A percentile compares a stretch with the other conserved stretches of the same genome.
phyloP scores from a whole-genome alignment of 345 rosid genomes.

The Citrus unshiu region DNA sequence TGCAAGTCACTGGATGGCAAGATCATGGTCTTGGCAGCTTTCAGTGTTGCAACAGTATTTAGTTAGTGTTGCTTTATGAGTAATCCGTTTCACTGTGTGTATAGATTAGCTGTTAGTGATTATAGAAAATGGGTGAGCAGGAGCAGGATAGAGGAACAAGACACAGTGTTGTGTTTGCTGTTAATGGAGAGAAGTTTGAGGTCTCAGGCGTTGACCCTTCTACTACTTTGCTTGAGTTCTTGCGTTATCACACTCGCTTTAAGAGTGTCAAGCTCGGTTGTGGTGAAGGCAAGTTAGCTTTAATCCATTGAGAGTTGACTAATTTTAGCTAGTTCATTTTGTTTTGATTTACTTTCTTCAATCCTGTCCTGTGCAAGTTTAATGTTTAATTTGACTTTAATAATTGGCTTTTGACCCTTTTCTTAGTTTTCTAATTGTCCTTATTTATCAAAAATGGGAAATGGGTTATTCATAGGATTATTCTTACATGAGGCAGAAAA shows the following conservation, averaged over 20 bases:
- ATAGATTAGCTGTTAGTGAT: neutral
- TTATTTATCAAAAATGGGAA: neutral
- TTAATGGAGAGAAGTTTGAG: slow-evolving; percentile 72
- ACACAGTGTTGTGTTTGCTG: slow-evolving; percentile 53
- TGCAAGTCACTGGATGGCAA: too few species aligned
- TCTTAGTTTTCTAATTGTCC: neutral
- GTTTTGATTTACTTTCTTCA: neutral
- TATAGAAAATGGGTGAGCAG: slow-evolving; percentile 8
- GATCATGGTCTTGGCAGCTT: too few species aligned
- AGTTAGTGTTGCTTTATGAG: neutral
- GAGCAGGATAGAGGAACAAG: neutral
- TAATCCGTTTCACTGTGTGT: neutral
- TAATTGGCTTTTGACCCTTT: neutral
- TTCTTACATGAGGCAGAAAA: neutral
- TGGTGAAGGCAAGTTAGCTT: slow-evolving; percentile 58
- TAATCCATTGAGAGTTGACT: neutral
- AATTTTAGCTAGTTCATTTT: neutral
- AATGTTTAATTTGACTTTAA: neutral
- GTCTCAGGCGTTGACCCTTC: slow-evolving; percentile 50
- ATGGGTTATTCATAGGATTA: neutral
- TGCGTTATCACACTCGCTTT: slow-evolving; percentile 61
- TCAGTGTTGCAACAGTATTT: too few species aligned
- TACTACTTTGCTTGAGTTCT: slow-evolving; percentile 82
- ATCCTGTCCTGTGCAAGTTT: neutral
- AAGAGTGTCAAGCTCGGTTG: slow-evolving; percentile 87